Evolutionary conservation across 192 early-diverging fungal genomes (phyloP), one percentile per base, ranked within the genome.

Genomic region (Coemansia sp.): DNA sequence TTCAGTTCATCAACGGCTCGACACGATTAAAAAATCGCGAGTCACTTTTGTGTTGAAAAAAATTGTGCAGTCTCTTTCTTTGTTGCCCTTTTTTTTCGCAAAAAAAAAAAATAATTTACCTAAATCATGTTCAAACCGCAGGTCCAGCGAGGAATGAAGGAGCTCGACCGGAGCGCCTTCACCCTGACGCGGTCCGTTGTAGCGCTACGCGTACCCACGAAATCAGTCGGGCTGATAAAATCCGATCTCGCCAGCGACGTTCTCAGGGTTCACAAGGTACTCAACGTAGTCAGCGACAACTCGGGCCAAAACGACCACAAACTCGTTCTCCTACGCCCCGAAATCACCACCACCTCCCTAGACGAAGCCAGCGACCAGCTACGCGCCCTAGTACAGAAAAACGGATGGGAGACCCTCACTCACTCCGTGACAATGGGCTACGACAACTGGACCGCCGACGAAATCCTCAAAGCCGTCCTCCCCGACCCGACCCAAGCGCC

Each of bases 381-480:
- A 11, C 41, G 34, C 0, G 20, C 36, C 9, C 58, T 64, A 42
- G 62, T 48, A 0, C 16, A 43, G 2, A 61, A 72, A 41, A 64
- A 69, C 25, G 35, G 48, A 4, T 74, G 61, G 60, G 61, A 72
- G 21, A 13, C 82, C 59, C 68, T 75, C 7, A 65, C 76, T 36
- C 79, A 86, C 58, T 56, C 82, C 20, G 66, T 94, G 21, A 82
- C 86, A 0, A 68, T 98, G 25, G 85, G 66, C 36, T 98, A 96
- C 83, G 90, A 92, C 25, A 89, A 95, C 73, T 99, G 94, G 94
- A 88, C 88, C 2, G 87, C 91, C 35, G 95, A 99, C 53, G 92
- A 99, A 62, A 85, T 99, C n/a, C 76, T 99, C 28, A 79, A 89
- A 33, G 90, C 97, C 8, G 86, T 99, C 6, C 73, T 99, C 2